Percentiles rank a stretch among this genome's conserved stretches.
Conservation (phyloP, 164 flowering plant genomes). For the Sextonia rubra region DNA sequence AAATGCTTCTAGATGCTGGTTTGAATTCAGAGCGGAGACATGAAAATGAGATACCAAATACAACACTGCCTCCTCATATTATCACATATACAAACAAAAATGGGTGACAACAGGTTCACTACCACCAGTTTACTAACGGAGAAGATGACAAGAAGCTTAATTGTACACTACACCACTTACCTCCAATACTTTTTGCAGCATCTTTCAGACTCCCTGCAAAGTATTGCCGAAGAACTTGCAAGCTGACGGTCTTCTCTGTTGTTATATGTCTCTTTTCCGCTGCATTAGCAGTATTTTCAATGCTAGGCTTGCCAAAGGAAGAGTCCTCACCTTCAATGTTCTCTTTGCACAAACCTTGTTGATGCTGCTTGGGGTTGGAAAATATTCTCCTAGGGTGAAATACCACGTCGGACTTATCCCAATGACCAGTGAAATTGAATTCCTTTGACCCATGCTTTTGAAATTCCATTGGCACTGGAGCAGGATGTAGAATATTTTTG, state of each 20-base stretch:
- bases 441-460: slow-evolving; percentile 24
- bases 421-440: slow-evolving; percentile 28
- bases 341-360: slow-evolving; percentile 27
- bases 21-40: too few species aligned
- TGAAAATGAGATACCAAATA: too few species aligned
- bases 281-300: slow-evolving; percentile 33
- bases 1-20: too few species aligned
- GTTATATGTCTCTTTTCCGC: slow-evolving; percentile 56
- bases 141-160: too few species aligned
- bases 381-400: slow-evolving; percentile 16
- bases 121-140: too few species aligned
- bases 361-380: slow-evolving; percentile 21
- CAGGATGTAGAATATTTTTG: slow-evolving; percentile 7
- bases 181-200: slow-evolving; percentile 87
- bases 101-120: too few species aligned
- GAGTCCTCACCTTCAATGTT: background rate
- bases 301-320: slow-evolving; percentile 20
- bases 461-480: slow-evolving; percentile 16
- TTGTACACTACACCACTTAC: slow-evolving; percentile 29
- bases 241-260: slow-evolving; percentile 69
- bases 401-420: slow-evolving; percentile 2
- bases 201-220: slow-evolving; percentile 93
- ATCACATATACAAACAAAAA: too few species aligned
- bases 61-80: too few species aligned
- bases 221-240: slow-evolving; percentile 74